Percentiles rank a stretch among this genome's conserved stretches.
These are phyloP conservation scores for Cardamine chenopodiifolia DNA, from an alignment of 345 rosid genomes.

Conservation along the genomic window DNA sequence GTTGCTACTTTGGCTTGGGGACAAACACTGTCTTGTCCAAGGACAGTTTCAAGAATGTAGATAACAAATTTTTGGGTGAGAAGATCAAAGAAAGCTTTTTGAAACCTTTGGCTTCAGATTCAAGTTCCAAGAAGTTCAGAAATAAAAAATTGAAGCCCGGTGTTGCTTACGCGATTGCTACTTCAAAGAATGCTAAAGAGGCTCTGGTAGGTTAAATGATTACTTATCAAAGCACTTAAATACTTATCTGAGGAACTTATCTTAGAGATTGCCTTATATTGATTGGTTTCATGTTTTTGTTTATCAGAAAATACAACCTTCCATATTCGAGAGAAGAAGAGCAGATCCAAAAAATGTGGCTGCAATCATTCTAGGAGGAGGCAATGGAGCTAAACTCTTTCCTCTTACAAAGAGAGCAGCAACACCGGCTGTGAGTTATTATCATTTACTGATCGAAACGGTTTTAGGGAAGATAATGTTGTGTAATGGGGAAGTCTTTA, in stretches of 20 bases:
- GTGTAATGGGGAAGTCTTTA: constrained; percentile 1
- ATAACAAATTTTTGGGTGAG: constrained; percentile 61
- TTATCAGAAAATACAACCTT: constrained; percentile 55
- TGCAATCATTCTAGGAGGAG: constrained; percentile 91
- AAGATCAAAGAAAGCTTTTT: constrained; percentile 54
- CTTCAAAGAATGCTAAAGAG: constrained; percentile 62
- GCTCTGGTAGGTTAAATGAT: constrained; percentile 54
- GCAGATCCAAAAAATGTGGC: constrained; percentile 89
- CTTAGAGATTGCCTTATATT: background rate
- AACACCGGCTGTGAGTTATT: constrained; percentile 79
- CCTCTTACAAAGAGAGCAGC: constrained; percentile 93
- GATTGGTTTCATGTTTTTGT: constrained; percentile 5
- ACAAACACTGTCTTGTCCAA: constrained; percentile 48
- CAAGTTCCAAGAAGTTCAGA: constrained; percentile 43
- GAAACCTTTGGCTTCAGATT: constrained; percentile 43
- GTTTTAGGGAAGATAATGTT: background rate
- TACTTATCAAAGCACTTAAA: background rate
- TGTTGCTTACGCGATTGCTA: constrained; percentile 62
- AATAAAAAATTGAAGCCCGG: constrained; percentile 52
- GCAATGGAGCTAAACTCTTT: constrained; percentile 85
- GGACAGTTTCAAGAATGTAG: constrained; percentile 45
- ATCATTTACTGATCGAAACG: background rate
- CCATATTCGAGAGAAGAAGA: constrained; percentile 53
- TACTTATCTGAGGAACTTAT: background rate
- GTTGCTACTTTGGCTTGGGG: constrained; percentile 49